Percentiles rank a stretch among this genome's conserved stretches.
phyloP scores from a whole-genome alignment of 2,329 filamentous ascomycete species.

The Scedosporium dehoogii region DNA sequence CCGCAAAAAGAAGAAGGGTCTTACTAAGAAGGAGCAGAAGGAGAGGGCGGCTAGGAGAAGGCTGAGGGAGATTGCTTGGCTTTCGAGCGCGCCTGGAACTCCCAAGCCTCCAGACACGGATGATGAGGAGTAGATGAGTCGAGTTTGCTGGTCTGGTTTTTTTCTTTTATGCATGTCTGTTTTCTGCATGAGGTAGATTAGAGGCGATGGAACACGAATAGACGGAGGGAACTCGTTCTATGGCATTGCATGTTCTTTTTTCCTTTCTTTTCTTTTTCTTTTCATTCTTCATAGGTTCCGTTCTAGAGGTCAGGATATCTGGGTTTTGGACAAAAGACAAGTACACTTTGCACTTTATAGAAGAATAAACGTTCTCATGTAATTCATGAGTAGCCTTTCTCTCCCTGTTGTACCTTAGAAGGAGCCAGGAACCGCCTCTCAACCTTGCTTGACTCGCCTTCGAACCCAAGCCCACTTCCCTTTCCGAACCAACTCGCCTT shows the following conservation, averaged over 20 bases:
- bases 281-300: neutral
- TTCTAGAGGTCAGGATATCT: neutral
- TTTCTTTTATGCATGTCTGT: neutral
- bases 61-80: conserved; percentile 75
- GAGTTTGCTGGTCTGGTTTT: neutral
- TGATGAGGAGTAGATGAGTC: conserved; percentile 47
- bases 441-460: too few species aligned
- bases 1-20: conserved; percentile 88
- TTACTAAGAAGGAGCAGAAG: conserved; percentile 93
- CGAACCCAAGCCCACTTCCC: too few species aligned
- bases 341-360: neutral
- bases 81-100: conserved; percentile 67
- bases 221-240: neutral
- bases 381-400: too few species aligned
- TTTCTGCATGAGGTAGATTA: neutral
- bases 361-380: neutral
- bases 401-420: neutral
- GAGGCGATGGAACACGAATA: neutral
- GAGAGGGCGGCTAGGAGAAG: conserved; percentile 81
- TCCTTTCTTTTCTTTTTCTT: neutral
- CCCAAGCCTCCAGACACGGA: conserved; percentile 69
- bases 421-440: neutral
- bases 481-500: too few species aligned
- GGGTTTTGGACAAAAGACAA: neutral
- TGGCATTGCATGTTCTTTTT: neutral